Evolutionary conservation across 2,329 filamentous ascomycete genomes (phyloP), one percentile per base, ranked within the genome.

Genomic region (Ascochyta lentis): DNA sequence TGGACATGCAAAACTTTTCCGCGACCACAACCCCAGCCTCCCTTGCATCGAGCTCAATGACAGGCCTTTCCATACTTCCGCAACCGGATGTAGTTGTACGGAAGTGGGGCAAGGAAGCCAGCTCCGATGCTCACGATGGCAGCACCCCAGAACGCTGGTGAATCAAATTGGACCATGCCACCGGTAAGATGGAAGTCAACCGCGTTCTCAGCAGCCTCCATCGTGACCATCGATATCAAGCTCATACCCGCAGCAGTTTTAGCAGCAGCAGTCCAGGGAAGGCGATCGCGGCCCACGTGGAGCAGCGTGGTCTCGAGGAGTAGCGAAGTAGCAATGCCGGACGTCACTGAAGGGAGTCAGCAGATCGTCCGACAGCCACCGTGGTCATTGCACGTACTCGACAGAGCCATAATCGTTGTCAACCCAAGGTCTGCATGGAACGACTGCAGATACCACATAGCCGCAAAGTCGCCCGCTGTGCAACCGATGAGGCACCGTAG

Each of bases 171-270:
- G 1, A 85, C 79, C 1, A 77, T 64, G 0, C 83, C 84, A 0
- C 83, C 81, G 0, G 83, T 86, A 0, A 86, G 70, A 53, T 82
- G 78, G 54, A 81, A 85, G 56, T 86, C 84, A 3, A 86, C 83
- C 0, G 73, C 56, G 58, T 86, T 86, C 61, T 85, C 79, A 0
- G 80, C 82, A 3, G 76, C 58, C 64, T 86, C 83, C 83, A 86
- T 86, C 0, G 83, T 81, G 2, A 84, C 9, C 84, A 86, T 86
- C 0, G 83, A 85, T 9, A 85, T 80, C 43, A 84, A 69, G 54
- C 83, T 85, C 84, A 86, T 86, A 0, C 84, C 84, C 22, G 80
- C 78, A 0, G 84, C 84, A 0, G 83, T 85, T 40, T 75, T 80
- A 3, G 74, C 76, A 0, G 84, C 83, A 0, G 62, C 64, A 0